Evolutionary conservation across 2,329 filamentous ascomycete species (phyloP).

Genomic region (Colletotrichum sp.): DNA sequence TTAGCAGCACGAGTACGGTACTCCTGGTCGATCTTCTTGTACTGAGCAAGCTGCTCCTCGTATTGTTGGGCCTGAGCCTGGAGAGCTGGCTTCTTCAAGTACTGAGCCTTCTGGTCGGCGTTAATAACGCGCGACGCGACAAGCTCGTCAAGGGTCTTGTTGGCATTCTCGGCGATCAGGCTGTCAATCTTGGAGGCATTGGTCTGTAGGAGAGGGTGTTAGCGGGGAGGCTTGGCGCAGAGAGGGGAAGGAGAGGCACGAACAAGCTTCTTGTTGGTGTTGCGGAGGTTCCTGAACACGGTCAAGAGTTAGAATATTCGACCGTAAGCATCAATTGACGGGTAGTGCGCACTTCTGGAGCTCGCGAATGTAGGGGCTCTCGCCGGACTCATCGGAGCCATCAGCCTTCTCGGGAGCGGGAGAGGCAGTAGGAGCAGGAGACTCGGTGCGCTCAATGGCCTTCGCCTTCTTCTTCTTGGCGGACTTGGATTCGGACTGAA

Average conservation of each 20-base stretch:
- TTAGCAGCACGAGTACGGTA: conserved; percentile 65
- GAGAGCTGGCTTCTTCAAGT: conserved; percentile 77
- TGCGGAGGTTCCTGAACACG: conserved; percentile 79
- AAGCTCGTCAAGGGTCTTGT: conserved; percentile 75
- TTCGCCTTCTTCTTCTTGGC: conserved; percentile 71
- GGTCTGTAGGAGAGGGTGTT: conserved; percentile 47
- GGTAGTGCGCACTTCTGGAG: conserved; percentile 76
- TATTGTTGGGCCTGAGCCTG: conserved; percentile 70
- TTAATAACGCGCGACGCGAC: conserved; percentile 78
- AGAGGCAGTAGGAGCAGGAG: conserved; percentile 57
- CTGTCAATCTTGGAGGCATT: conserved; percentile 75
- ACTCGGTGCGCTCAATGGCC: conserved; percentile 59
- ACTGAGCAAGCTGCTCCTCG: conserved; percentile 76
- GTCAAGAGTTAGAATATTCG: conserved; percentile 5
- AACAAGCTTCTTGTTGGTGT: conserved; percentile 93
- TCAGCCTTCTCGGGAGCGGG: conserved; percentile 53
- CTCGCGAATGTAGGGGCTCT: conserved; percentile 85
- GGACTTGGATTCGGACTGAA: conserved; percentile 67
- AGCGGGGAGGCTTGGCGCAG: neutral
- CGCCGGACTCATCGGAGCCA: conserved; percentile 66
- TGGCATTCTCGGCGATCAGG: conserved; percentile 72
- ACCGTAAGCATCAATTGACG: neutral
- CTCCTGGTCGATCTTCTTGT: conserved; percentile 77
- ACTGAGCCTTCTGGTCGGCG: conserved; percentile 77
- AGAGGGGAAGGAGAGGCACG: conserved; percentile 37